Base-by-base conservation (phyloP, 108 stramenopile genomes). In the Bacterosira constricta region DNA sequence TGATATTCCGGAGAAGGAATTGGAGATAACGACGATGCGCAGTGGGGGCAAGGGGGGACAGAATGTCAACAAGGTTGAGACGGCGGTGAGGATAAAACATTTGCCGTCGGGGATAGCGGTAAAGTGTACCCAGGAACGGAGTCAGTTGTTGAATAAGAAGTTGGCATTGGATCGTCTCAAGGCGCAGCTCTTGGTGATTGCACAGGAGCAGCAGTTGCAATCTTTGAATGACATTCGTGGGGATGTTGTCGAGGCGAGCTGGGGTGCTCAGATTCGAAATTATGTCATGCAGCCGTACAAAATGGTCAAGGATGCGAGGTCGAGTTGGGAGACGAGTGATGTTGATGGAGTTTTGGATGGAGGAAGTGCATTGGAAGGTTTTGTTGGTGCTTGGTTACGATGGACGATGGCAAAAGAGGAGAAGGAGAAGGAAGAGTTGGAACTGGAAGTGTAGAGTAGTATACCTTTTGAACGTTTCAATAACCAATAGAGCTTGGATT, bases 41-140 rank as follows among this genome's bases (percentile, higher is more conserved):
- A 79, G 90, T 47, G 90, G 94, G 18, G 99, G 99, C 1, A 91
- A 93, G 26, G 99, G 99, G 10, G 99, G 99, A n/a, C 99, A 99
- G 80, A 96, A 97, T 73, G 99, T 99, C n/a, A 99, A 99, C 84
- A 99, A 97, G 75, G 97, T 98, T n/a, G 96, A 98, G 58, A 91
- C 92, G 25, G 99, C 96, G 10, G 97, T 99, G 2, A 87, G 99
- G 38, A 83, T 99, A 60, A 96, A 91, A 23, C 99, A 99, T 72
- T n/a, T 96, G n/a, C 99, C 99, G 1, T 93, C 90, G 25, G 98
- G 98, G n/a, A 77, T 96, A 32, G 79, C 82, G 13, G 91, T 98
- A 39, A 90, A 94, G 64, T 95, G 93, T 45, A 95, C 96, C 31
- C 94, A 98, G 66, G 97, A 99, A 79, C 90, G 99, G 20, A 95